Evolutionary conservation across 2,329 filamentous ascomycete species (phyloP).

Genomic region (Penicillium hesseltinei): DNA sequence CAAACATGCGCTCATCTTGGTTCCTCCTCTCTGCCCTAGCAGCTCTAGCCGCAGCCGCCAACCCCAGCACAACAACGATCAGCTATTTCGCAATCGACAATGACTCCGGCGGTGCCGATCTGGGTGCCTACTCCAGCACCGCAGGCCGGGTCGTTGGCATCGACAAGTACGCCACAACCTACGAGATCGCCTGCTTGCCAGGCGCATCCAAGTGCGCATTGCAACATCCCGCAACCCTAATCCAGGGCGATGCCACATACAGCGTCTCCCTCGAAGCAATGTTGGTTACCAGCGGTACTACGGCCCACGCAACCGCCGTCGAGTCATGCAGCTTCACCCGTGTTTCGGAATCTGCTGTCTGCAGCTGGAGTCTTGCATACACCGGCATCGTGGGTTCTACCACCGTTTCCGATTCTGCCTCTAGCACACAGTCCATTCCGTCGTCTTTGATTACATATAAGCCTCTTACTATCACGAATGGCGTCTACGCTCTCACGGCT

Average conservation of each 20-base stretch:
- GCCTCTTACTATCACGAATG: slow-evolving; percentile 4
- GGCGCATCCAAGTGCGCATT: slow-evolving; percentile 4
- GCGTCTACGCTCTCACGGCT: not conserved
- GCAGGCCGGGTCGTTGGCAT: slow-evolving; percentile 3
- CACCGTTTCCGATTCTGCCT: not conserved
- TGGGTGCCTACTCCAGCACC: slow-evolving; percentile 3
- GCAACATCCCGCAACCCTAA: slow-evolving; percentile 1
- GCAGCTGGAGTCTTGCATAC: not conserved
- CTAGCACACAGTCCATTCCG: not conserved
- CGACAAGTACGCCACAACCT: slow-evolving; percentile 10
- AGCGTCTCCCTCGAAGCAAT: not conserved
- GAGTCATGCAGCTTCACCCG: slow-evolving; percentile 11
- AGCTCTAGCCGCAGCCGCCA: slow-evolving; percentile 1
- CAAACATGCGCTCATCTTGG: slow-evolving; percentile 7
- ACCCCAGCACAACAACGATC: slow-evolving; percentile 7
- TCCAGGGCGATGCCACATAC: slow-evolving; percentile 12
- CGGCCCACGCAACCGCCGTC: not conserved
- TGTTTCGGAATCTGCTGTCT: slow-evolving; percentile 9
- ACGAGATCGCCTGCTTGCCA: slow-evolving; percentile 3
- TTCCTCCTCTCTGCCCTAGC: slow-evolving; percentile 3
- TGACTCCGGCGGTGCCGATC: not conserved
- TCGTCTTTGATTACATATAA: not conserved
- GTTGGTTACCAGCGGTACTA: not conserved
- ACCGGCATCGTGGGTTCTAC: not conserved
- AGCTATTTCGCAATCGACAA: slow-evolving; percentile 3